Conservation (phyloP, 2,329 filamentous ascomycete genomes). For the Diplodia scrobiculata region DNA sequence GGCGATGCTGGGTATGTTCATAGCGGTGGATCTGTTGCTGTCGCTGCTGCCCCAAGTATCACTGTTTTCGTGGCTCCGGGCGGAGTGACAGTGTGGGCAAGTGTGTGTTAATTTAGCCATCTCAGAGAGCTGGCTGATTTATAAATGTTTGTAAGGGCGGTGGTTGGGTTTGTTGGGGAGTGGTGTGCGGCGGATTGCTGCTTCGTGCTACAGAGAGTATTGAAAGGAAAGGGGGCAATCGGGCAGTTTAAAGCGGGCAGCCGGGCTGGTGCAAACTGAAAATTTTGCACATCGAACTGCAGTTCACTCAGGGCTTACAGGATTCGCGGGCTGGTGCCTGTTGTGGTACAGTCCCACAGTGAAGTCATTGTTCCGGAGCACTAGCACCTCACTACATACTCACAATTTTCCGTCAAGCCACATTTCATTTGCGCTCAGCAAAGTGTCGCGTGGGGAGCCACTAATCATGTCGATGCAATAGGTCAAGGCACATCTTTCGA, state of each 20-base stretch:
- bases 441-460: neutral
- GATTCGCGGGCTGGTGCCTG: neutral
- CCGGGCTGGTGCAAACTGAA: neutral
- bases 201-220: neutral
- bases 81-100: neutral
- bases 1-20: too few relatives aligned
- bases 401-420: neutral
- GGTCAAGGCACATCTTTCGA: neutral
- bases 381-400: neutral
- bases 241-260: neutral
- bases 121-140: neutral
- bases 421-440: neutral
- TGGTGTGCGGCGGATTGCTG: neutral
- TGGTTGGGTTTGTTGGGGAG: neutral
- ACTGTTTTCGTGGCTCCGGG: neutral
- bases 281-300: neutral
- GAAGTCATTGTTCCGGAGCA: neutral
- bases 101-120: neutral
- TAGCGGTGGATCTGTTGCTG: too few relatives aligned
- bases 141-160: neutral
- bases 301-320: neutral
- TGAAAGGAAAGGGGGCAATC: neutral
- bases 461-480: neutral
- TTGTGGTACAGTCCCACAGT: neutral
- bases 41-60: neutral